Conservation (phyloP, 169 alveolate species). For the Cryptosporidium xiaoi region DNA sequence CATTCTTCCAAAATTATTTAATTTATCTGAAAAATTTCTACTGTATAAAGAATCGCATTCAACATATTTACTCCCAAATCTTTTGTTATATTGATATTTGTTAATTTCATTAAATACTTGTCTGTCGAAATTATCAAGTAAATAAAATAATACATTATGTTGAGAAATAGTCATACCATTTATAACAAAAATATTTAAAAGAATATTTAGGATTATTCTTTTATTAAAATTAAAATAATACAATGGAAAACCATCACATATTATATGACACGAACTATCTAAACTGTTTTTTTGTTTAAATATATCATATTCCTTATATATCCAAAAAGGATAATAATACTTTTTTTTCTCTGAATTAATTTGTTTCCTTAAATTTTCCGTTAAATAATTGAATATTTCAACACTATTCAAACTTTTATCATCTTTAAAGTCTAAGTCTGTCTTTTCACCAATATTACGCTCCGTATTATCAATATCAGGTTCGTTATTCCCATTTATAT, state of each 20-base stretch:
- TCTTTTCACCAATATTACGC: too few species aligned
- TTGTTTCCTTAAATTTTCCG: constrained; percentile 16
- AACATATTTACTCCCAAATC: not conserved
- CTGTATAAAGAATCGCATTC: not conserved
- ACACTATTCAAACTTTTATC: not conserved
- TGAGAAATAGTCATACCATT: constrained; percentile 58
- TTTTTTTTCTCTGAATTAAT: constrained; percentile 25
- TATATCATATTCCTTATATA: constrained; percentile 31
- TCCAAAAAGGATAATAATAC: constrained; percentile 5
- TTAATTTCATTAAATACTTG: not conserved
- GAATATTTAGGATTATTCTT: constrained; percentile 28
- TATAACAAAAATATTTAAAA: constrained; percentile 24
- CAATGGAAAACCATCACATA: not conserved
- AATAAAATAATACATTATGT: not conserved
- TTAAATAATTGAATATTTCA: constrained; percentile 4
- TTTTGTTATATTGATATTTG: not conserved
- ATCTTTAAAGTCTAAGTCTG: not conserved
- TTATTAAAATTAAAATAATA: constrained; percentile 26
- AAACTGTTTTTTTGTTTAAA: not conserved
- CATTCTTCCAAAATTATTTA: not conserved
- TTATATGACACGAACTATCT: not conserved
- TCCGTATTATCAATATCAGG: not conserved
- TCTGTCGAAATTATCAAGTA: constrained; percentile 16
- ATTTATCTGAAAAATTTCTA: too few species aligned
- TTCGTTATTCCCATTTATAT: not conserved